Conservation (phyloP, 306 rosid genomes). For the Canavalia ensiformis region DNA sequence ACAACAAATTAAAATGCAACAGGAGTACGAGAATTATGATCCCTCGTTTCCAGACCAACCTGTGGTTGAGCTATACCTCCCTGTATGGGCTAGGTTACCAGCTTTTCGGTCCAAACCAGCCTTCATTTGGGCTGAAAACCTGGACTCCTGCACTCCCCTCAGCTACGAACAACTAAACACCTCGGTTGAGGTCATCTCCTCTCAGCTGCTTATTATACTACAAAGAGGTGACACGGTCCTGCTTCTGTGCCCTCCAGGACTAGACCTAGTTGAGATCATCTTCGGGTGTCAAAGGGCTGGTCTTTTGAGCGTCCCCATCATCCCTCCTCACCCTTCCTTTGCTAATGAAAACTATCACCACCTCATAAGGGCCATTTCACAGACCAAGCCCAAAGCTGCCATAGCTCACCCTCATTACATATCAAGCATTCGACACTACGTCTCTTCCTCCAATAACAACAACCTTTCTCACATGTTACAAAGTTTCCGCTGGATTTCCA, state of each 20-base stretch:
- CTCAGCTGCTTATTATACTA: slow-evolving; percentile 49
- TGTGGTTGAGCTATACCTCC: slow-evolving; percentile 80
- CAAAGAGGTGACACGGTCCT: slow-evolving; percentile 66
- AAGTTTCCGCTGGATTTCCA: slow-evolving; percentile 65
- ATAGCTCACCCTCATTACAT: slow-evolving; percentile 69
- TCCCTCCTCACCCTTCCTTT: slow-evolving; percentile 72
- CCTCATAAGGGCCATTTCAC: slow-evolving; percentile 63
- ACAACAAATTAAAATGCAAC: slow-evolving; percentile 49
- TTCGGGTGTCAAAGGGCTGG: slow-evolving; percentile 83
- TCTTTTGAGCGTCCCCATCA: slow-evolving; percentile 68
- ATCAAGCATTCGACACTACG: slow-evolving; percentile 48
- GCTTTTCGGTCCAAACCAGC: slow-evolving; percentile 77
- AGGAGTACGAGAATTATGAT: slow-evolving; percentile 72
- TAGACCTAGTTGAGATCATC: slow-evolving; percentile 66
- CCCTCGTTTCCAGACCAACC: slow-evolving; percentile 88
- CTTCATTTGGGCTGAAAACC: slow-evolving; percentile 74
- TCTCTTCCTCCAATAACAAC: slow-evolving; percentile 49
- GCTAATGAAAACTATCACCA: slow-evolving; percentile 62
- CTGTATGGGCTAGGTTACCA: slow-evolving; percentile 72
- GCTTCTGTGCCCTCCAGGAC: slow-evolving; percentile 77
- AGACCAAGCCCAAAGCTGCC: slow-evolving; percentile 87
- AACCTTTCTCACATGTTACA: slow-evolving; percentile 54
- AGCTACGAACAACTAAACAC: slow-evolving; percentile 70
- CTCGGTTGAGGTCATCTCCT: slow-evolving; percentile 58
- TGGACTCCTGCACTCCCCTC: slow-evolving; percentile 33